Conservation (phyloP, 2,329 filamentous ascomycete genomes). For the Phoma herbarum region DNA sequence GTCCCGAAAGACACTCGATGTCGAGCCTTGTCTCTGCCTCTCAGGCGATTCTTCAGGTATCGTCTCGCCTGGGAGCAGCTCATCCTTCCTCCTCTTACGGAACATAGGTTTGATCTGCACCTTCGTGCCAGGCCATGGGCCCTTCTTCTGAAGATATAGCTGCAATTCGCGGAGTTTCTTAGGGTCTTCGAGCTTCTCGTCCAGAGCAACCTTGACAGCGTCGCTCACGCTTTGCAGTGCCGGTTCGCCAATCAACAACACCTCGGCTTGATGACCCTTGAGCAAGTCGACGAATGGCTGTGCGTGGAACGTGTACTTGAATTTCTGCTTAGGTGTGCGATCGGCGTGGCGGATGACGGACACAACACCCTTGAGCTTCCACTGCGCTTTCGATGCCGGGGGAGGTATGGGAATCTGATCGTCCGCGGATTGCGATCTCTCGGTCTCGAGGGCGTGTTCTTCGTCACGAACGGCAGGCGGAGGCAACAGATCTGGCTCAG, state of each 20-base stretch:
- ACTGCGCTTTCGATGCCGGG: constrained; percentile 81
- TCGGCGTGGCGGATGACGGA: constrained; percentile 96
- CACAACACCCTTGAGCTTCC: constrained; percentile 98
- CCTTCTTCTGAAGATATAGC: constrained; percentile 90
- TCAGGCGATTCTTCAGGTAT: constrained; percentile 45
- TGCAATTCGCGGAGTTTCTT: constrained; percentile 86
- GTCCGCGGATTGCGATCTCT: constrained; percentile 46
- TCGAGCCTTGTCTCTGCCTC: constrained; percentile 28
- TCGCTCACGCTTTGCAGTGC: constrained; percentile 88
- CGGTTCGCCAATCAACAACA: constrained; percentile 89
- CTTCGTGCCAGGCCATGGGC: constrained; percentile 93
- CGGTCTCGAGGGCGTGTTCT: constrained; percentile 30
- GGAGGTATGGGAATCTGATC: constrained; percentile 53
- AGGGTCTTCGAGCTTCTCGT: constrained; percentile 81
- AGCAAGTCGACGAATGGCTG: constrained; percentile 94
- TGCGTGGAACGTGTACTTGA: constrained; percentile 98
- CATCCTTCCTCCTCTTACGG: constrained; percentile 80
- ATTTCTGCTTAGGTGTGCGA: constrained; percentile 97
- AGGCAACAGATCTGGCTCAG: constrained; percentile 46
- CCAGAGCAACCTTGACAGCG: constrained; percentile 82
- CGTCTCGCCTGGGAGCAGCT: constrained; percentile 52
- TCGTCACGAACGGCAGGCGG: constrained; percentile 39
- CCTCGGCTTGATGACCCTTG: constrained; percentile 95
- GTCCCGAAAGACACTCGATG: constrained; percentile 35
- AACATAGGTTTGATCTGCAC: constrained; percentile 99